A percentile compares a stretch with the other conserved stretches of the same genome.
Conservation (phyloP, 2,329 filamentous ascomycete genomes). For the Sclerotinia minor region DNA sequence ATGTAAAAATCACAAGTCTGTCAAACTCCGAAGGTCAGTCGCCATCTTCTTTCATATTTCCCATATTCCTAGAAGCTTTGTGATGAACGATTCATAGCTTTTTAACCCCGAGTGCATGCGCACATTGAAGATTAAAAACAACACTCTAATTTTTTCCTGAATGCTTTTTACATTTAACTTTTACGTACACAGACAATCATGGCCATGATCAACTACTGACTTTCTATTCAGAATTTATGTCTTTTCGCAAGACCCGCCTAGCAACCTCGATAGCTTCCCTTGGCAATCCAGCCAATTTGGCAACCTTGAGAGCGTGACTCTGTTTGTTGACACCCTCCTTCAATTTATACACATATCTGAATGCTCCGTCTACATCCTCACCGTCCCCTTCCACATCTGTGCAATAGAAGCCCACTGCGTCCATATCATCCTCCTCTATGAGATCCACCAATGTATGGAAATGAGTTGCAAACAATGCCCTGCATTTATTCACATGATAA, state of each 20-base stretch:
- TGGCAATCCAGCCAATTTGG: slow-evolving; percentile 78
- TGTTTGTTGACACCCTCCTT: slow-evolving; percentile 78
- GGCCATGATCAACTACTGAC: slow-evolving; percentile 49
- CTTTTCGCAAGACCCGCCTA: slow-evolving; percentile 34
- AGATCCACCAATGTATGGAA: slow-evolving; percentile 85
- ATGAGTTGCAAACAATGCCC: slow-evolving; percentile 90
- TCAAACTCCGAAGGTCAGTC: slow-evolving; percentile 33
- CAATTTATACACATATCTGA: slow-evolving; percentile 84
- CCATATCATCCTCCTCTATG: slow-evolving; percentile 55
- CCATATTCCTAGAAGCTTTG: slow-evolving; percentile 29
- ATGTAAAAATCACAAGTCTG: slow-evolving; percentile 23
- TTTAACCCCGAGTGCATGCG: slow-evolving; percentile 44
- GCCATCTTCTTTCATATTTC: slow-evolving; percentile 23
- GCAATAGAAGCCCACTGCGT: slow-evolving; percentile 61
- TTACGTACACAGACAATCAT: slow-evolving; percentile 47
- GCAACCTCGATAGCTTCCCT: slow-evolving; percentile 70
- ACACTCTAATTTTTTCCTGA: slow-evolving; percentile 48
- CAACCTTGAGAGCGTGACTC: slow-evolving; percentile 95
- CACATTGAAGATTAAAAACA: slow-evolving; percentile 45
- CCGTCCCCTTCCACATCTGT: slow-evolving; percentile 80
- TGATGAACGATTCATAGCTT: slow-evolving; percentile 45
- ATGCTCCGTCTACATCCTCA: slow-evolving; percentile 50
- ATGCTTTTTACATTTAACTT: slow-evolving; percentile 26
- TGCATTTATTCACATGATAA: slow-evolving; percentile 71
- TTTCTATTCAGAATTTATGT: slow-evolving; percentile 51